Evolutionary conservation across 2,329 filamentous ascomycete genomes (phyloP), one percentile per base, ranked within the genome.

Genomic region (Trichoderma afroharzianum): DNA sequence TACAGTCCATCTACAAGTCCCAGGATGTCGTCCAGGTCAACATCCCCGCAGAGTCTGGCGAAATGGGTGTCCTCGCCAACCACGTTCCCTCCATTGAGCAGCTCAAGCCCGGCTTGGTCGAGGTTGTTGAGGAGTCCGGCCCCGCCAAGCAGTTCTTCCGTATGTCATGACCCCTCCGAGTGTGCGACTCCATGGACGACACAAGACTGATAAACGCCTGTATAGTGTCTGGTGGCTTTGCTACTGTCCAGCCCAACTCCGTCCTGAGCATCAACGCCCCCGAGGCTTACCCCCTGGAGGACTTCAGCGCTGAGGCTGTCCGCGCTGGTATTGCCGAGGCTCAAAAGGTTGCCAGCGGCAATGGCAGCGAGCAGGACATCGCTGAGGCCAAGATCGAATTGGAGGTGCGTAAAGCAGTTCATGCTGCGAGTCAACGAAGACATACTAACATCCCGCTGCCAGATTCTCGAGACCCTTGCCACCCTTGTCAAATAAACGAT

Each of bases 81-180:
- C 96, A 99, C 90, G 96, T 99, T 80, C 95, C 96, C 76, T 94
- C 95, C 74, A 98, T 99, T 81, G 96, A 99, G 89, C 96, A 99
- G 88, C 89, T 99, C 84, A 97, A 97, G 90, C 95, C 96, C 74
- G 96, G 96, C 80, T 86, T 98, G 77, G 89, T 99, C 77, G 95
- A 98, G 88, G 88, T 99, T 81, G 90, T 98, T 77, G 95, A 98
- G 88, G 96, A 99, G 89, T 89, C 86, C 81, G 93, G 94, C 81
- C 88, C 87, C 81, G 87, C 83, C 92, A 99, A 99, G 91, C 93
- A 97, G 86, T 99, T 96, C 88, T 99, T 99, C 92, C 89, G 95
- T 97, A 93, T 79, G 94, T 91, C 71, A 70, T 75, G n/a, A 53
- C 62, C 72, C 71, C 47, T 43, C 43, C 66, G 55, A 62, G 30